Percentiles rank a stretch among this genome's conserved stretches.
phyloP scores from a whole-genome alignment of 208 protist genomes.

The Acanthamoeba triangularis region DNA sequence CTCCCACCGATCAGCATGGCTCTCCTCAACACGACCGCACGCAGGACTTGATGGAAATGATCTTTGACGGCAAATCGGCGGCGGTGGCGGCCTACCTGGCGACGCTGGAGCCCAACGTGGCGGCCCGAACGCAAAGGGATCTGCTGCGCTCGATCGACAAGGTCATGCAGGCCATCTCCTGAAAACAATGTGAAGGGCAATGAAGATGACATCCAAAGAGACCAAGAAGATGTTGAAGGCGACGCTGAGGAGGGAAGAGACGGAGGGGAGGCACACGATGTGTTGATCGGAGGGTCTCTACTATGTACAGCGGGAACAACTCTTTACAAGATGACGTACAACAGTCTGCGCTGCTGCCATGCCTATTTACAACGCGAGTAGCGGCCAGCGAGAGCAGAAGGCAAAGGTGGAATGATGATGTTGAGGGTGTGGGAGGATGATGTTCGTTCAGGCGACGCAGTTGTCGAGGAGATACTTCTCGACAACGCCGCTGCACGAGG shows the following conservation, averaged over 20 bases:
- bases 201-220: too few species aligned
- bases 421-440: background rate
- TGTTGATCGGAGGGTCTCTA: too few species aligned
- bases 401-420: too few species aligned
- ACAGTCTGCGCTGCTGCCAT: background rate
- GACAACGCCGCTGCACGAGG: slow-evolving; percentile 7
- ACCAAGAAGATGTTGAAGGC: too few species aligned
- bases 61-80: slow-evolving; percentile 7
- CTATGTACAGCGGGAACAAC: too few species aligned
- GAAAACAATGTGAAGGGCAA: too few species aligned
- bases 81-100: slow-evolving; percentile 34
- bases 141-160: slow-evolving; percentile 34
- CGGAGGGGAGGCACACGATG: too few species aligned
- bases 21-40: too few species aligned
- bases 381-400: too few species aligned
- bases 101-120: background rate
- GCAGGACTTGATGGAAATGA: slow-evolving; percentile 59
- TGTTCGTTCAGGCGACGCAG: slow-evolving; percentile 11
- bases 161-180: slow-evolving; percentile 39
- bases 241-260: too few species aligned
- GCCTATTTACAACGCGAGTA: too few species aligned
- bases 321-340: background rate
- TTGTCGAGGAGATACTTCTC: slow-evolving; percentile 58
- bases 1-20: too few species aligned
- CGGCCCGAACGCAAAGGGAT: background rate